A percentile compares a stretch with the other conserved stretches of the same genome.
Conservation (phyloP, 495 filamentous ascomycete species). For the Annulohypoxylon stygium region DNA sequence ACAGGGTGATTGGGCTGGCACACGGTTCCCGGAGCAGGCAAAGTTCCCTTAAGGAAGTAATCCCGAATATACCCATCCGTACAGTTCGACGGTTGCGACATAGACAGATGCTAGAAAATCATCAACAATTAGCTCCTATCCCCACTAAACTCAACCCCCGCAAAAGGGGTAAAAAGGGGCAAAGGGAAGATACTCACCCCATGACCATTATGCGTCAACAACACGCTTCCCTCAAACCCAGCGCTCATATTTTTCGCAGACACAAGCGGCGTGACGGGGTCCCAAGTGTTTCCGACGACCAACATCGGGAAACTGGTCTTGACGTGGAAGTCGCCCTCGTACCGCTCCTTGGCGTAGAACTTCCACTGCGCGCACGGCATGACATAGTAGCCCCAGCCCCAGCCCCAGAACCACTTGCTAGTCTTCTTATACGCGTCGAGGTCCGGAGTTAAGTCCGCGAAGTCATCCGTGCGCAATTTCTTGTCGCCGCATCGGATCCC, state of each 20-base stretch:
- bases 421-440: constrained; percentile 6
- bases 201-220: constrained; percentile 66
- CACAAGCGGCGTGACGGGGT: constrained; percentile 61
- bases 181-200: constrained; percentile 59
- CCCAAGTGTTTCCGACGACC: constrained; percentile 59
- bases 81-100: constrained; percentile 38
- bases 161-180: not conserved
- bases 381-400: constrained; percentile 37
- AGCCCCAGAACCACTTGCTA: constrained; percentile 43
- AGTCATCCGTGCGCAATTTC: constrained; percentile 21
- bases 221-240: constrained; percentile 65
- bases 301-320: constrained; percentile 60
- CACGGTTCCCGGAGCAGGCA: constrained; percentile 25
- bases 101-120: constrained; percentile 17
- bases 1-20: constrained; percentile 34
- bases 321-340: constrained; percentile 57
- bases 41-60: constrained; percentile 36
- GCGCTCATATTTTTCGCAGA: constrained; percentile 64
- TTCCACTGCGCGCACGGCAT: constrained; percentile 59
- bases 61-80: constrained; percentile 23
- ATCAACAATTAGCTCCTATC: not conserved
- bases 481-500: constrained; percentile 52
- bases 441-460: constrained; percentile 40
- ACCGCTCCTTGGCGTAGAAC: constrained; percentile 58
- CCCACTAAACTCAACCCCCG: not conserved